A percentile compares a stretch with the other conserved stretches of the same genome.
Conservation (phyloP, 2,329 filamentous ascomycete species). For the Clarireedia paspali region DNA sequence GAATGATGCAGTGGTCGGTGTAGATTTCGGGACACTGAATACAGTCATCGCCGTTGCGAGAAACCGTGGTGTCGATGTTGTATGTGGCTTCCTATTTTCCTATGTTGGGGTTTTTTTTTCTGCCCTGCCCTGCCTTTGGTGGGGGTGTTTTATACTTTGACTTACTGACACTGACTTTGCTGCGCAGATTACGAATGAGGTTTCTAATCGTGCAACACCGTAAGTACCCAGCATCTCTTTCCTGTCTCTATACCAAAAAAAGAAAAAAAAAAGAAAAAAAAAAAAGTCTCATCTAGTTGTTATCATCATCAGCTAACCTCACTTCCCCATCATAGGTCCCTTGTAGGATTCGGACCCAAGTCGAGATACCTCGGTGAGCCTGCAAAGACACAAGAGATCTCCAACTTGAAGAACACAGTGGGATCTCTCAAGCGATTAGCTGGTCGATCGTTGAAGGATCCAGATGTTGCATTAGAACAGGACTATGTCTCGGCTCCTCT, state of each 20-base stretch:
- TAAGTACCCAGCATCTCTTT: conserved; percentile 46
- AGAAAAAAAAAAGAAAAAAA: too few species aligned
- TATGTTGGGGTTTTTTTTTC: not conserved
- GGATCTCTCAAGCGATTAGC: conserved; percentile 85
- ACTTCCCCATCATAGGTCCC: conserved; percentile 48
- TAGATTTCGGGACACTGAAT: conserved; percentile 91
- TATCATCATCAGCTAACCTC: not conserved
- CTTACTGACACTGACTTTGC: conserved; percentile 26
- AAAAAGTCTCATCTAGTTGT: conserved; percentile 8
- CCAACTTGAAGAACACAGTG: conserved; percentile 99
- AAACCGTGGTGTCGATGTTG: conserved; percentile 98
- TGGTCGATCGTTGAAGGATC: conserved; percentile 79
- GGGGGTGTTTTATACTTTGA: conserved; percentile 2
- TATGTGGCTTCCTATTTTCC: conserved; percentile 45
- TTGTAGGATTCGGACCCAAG: conserved; percentile 94
- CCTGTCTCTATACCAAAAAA: not conserved
- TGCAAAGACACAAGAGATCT: conserved; percentile 98
- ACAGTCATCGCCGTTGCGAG: conserved; percentile 95
- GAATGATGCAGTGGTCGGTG: conserved; percentile 25
- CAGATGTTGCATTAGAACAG: conserved; percentile 89
- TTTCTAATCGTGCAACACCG: conserved; percentile 96
- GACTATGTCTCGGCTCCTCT: conserved; percentile 80
- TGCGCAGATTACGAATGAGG: conserved; percentile 89
- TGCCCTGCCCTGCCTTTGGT: conserved; percentile 6
- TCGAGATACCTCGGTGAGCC: conserved; percentile 88